These are phyloP conservation scores for Chimonanthus praecox DNA, from an alignment of 164 flowering plant species.

Conservation along the genomic window DNA sequence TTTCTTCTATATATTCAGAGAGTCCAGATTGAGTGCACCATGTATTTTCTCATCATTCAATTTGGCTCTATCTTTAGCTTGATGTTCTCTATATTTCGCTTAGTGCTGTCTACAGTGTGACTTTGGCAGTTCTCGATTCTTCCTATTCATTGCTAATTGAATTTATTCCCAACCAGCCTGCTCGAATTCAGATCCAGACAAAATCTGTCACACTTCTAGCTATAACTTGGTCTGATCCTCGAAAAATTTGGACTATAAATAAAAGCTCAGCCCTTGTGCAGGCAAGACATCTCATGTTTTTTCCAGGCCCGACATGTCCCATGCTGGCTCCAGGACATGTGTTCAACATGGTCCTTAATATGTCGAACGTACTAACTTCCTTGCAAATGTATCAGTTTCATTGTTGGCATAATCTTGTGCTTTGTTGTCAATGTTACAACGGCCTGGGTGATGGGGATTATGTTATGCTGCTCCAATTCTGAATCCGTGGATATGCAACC, in stretches of 20 bases:
- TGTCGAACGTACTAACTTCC: no score
- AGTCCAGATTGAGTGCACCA: no score
- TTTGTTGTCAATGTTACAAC: neutral
- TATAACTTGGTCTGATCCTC: neutral
- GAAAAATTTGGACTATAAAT: no score
- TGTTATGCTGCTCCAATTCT: neutral
- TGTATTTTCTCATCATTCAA: neutral
- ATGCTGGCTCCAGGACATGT: neutral
- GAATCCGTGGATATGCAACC: neutral
- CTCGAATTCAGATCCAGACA: neutral
- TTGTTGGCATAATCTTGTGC: neutral
- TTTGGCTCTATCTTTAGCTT: no score
- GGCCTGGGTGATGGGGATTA: neutral
- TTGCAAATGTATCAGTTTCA: no score
- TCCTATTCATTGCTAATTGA: neutral
- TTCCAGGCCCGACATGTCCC: neutral
- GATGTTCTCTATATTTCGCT: neutral
- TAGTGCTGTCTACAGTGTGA: neutral
- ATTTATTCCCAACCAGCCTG: neutral
- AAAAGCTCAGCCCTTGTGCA: neutral
- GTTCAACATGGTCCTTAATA: no score
- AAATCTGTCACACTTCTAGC: neutral
- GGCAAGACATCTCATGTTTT: neutral
- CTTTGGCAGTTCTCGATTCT: neutral
- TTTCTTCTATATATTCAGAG: no score